A percentile compares a stretch with the other conserved stretches of the same genome.
Evolutionary conservation across 352 stramenopile genomes (phyloP).

Genomic region (Blastocystis sp.): DNA sequence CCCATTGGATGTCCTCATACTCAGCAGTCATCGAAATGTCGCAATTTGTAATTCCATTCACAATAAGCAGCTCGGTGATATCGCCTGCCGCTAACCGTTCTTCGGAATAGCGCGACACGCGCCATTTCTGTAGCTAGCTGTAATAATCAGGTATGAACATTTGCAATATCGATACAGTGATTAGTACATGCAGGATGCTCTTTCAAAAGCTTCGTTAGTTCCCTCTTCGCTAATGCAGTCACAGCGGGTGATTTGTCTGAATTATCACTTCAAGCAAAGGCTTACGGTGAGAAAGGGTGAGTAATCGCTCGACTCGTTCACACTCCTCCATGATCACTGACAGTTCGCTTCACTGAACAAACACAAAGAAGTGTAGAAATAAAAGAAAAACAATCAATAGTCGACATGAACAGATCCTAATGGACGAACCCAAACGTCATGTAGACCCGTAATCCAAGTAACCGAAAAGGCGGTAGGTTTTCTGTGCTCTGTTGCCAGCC

Average conservation of each 20-base stretch:
- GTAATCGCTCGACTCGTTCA: neutral
- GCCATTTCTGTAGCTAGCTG: neutral
- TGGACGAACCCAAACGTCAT: conserved; percentile 37
- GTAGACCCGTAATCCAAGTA: conserved; percentile 64
- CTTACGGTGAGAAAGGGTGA: conserved; percentile 7
- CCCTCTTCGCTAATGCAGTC: neutral
- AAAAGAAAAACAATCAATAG: conserved; percentile 48
- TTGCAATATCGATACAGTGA: neutral
- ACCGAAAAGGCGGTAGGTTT: conserved; percentile 41
- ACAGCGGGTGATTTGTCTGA: neutral
- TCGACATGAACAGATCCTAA: conserved; percentile 51
- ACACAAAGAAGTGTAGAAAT: neutral
- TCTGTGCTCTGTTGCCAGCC: conserved; percentile 69
- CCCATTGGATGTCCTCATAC: neutral
- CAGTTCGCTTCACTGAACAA: no score
- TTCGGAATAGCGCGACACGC: neutral
- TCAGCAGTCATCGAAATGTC: neutral
- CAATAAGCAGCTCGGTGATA: neutral
- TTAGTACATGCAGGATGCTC: neutral
- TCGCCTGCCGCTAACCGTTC: conserved; percentile 4
- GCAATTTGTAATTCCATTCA: neutral
- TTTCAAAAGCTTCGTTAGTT: neutral
- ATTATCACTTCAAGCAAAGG: neutral
- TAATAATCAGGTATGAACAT: neutral
- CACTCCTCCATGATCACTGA: no score